A percentile compares a stretch with the other conserved stretches of the same genome.
Conservation (phyloP, 371 early-diverging fungal genomes). For the Circinella minor region DNA sequence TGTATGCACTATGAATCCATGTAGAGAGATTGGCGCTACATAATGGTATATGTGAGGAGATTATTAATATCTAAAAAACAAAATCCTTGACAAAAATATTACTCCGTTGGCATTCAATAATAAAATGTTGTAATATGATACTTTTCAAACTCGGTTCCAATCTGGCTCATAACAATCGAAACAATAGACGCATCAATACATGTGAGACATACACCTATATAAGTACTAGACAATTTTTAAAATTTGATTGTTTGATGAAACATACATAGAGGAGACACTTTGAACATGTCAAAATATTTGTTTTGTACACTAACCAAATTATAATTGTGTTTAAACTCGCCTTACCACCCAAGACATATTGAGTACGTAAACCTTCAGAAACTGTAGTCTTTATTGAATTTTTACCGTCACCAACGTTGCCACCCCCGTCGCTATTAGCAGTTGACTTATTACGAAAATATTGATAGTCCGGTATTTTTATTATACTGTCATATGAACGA, state of each 20-base stretch:
- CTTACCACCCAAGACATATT: slow-evolving; percentile 5
- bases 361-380: not conserved
- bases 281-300: not conserved
- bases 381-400: not conserved
- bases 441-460: not conserved
- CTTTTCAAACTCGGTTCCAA: slow-evolving; percentile 8
- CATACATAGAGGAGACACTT: not conserved
- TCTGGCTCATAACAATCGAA: not conserved
- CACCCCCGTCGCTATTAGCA: too few relatives aligned
- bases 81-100: too few relatives aligned
- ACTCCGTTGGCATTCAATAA: too few relatives aligned
- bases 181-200: slow-evolving; percentile 8
- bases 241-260: not conserved
- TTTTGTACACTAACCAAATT: not conserved
- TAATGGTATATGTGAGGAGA: too few relatives aligned
- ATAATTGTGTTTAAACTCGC: slow-evolving; percentile 2
- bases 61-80: not conserved
- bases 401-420: not conserved
- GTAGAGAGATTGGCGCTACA: not conserved
- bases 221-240: not conserved
- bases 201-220: slow-evolving; percentile 1
- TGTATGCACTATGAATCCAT: slow-evolving; percentile 7
- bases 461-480: not conserved
- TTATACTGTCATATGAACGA: not conserved
- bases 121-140: not conserved